Base-by-base conservation (phyloP, 2,329 filamentous ascomycete species). In the Clonostachys rosea region DNA sequence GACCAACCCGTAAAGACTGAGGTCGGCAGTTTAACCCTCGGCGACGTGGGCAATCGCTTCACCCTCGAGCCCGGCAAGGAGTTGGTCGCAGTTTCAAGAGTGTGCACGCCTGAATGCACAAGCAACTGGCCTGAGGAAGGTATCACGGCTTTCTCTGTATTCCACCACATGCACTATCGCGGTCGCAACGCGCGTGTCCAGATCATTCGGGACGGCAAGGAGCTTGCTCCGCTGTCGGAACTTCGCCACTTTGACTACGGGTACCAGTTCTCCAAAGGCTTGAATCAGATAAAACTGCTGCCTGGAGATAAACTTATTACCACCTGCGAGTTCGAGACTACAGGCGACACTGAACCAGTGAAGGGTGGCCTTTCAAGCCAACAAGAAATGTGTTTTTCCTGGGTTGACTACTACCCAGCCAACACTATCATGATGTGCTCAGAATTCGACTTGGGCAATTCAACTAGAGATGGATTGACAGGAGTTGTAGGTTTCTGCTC, bases 211-310 rank as follows among this genome's bases (percentile, higher is more conserved):
- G 44, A 46, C 37, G 44, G 44, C 18, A 14, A 46, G 35, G 44
- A 46, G 39, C 42, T 46, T 34, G 30, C 44, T 17, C 44, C 44
- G 6, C 44, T 46, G 36, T 46, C 44, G 20, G 16, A 37, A 34
- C 44, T 46, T 46, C 44, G 44, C 36, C 37, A 46, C 39, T 46
- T 46, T 42, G 44, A 46, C 40, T 46, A 46, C 44, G 44, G 39
- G 24, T 46, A 41, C 20, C 44, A 46, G 24, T 46, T 46, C 37
- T 46, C 44, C 8, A 46, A 46, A 42, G 20, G 20, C 37, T 46
- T 46, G 44, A 18, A 46, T 34, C 44, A 46, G 11, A 46, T 46
- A 5, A 36, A 46, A 40, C 37, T 46, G 20, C 39, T 46, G 14
- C 44, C 44, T 13, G 44, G 44, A 33, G 44, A 46, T 20, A 41